Conservation (phyloP, 129 eudicot genomes). For the Mikania micrantha region DNA sequence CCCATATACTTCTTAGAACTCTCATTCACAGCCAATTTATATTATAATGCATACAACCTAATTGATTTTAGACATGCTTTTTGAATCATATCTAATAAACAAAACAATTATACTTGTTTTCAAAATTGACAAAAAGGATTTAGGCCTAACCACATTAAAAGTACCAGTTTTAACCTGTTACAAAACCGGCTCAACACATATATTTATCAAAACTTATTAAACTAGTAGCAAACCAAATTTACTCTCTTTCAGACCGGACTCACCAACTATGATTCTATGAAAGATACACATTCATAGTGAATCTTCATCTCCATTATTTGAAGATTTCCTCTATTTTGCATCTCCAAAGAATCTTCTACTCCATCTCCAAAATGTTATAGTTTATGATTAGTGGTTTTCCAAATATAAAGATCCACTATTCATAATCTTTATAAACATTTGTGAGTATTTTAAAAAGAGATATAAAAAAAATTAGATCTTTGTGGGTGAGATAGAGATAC, state of each 20-base stretch:
- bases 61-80: not conserved
- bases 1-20: not conserved
- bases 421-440: too few relatives aligned
- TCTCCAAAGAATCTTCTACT: too few relatives aligned
- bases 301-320: too few relatives aligned
- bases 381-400: too few relatives aligned
- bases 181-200: not conserved
- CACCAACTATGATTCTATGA: not conserved
- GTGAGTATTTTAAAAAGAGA: too few relatives aligned
- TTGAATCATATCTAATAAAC: not conserved
- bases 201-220: not conserved
- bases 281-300: slow-evolving; percentile 43
- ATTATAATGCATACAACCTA: not conserved
- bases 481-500: too few relatives aligned
- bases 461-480: too few relatives aligned
- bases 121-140: not conserved
- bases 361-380: too few relatives aligned
- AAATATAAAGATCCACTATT: too few relatives aligned
- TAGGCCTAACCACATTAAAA: not conserved
- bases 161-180: not conserved
- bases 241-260: not conserved
- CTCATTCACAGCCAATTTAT: not conserved
- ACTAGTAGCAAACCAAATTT: not conserved
- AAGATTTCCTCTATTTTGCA: too few relatives aligned
- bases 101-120: not conserved